Evolutionary conservation across 805 yeast genomes (phyloP), one percentile per base, ranked within the genome.

Genomic region (Candida insectalens): DNA sequence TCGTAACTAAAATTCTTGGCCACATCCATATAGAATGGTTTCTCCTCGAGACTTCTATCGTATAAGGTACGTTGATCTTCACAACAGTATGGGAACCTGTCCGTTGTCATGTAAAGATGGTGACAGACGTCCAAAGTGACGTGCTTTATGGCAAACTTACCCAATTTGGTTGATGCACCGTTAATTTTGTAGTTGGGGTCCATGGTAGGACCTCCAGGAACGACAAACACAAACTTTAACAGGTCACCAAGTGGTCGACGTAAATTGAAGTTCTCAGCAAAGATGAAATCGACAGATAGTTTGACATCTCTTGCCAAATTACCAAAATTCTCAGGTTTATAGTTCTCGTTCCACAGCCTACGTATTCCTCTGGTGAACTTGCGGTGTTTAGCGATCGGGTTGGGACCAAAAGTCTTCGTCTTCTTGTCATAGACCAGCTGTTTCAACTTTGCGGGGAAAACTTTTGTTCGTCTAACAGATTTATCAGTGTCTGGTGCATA

Each of bases 81-180:
- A 12, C 7, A 21, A 21, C 18, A 15, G 30, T 32, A 32, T 7
- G 9, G 16, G 10, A 27, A 4, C 9, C 18, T 14, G 12, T 32
- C 30, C 23, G 35, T 20, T 8, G 16, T 13, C 6, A 26, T 25
- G 9, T 8, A n/a, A 10, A 32, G 12, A 3, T 27, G 13, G 18
- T 32, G 30, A 6, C 9, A n/a, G n/a, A 32, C 29, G 7, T 19
- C 12, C 12, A 32, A 4, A 10, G 18, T 13, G 2, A 32, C 13
- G 10, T 27, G 17, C 30, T 26, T 27, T 7, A 32, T 19, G 4
- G 15, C 18, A 21, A 32, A 32, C 19, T 19, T 18, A 2, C 35
- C 35, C 18, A 32, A 27, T 5, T 30, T 30, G 7, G 35, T 32
- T n/a, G 35, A 32, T 15, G 13, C 13, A 9, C 30, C 35, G 17